Conservation (phyloP, 768 basidiomycete genomes). For the Leccinum olivaceopallidum region DNA sequence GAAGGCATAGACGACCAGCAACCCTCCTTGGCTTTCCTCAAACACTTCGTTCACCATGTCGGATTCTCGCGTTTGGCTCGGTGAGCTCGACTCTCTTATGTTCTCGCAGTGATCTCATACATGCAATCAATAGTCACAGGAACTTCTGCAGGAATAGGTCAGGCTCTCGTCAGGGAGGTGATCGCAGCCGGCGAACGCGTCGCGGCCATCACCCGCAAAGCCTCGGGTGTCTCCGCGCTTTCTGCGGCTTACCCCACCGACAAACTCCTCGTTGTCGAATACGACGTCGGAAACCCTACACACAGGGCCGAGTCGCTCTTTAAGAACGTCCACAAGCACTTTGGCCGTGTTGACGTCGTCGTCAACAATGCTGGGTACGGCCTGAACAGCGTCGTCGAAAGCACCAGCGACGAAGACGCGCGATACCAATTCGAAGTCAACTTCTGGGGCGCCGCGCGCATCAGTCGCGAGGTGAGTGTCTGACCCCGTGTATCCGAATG, state of each 20-base stretch:
- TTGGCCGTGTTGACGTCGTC: slow-evolving; percentile 35
- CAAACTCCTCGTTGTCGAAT: slow-evolving; percentile 29
- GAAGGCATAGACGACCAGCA: background rate
- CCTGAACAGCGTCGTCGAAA: slow-evolving; percentile 28
- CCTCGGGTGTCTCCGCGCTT: slow-evolving; percentile 21
- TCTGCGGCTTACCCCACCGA: slow-evolving; percentile 13
- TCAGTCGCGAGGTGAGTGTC: slow-evolving; percentile 24
- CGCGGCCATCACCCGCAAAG: slow-evolving; percentile 30
- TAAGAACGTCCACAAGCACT: slow-evolving; percentile 19
- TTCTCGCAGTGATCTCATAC: background rate
- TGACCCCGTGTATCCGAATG: background rate
- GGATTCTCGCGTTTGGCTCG: slow-evolving; percentile 25
- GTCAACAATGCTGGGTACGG: slow-evolving; percentile 36
- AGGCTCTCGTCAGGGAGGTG: slow-evolving; percentile 28
- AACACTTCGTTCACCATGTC: slow-evolving; percentile 13
- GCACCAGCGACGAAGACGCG: slow-evolving; percentile 25
- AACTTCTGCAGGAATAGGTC: slow-evolving; percentile 41
- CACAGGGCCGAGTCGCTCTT: slow-evolving; percentile 24
- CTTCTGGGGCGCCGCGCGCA: slow-evolving; percentile 33
- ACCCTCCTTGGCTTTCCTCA: background rate
- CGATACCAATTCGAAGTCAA: slow-evolving; percentile 33
- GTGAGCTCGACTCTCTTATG: slow-evolving; percentile 8
- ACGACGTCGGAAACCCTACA: slow-evolving; percentile 31
- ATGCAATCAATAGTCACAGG: slow-evolving; percentile 37
- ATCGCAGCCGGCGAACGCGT: slow-evolving; percentile 29